Percentiles rank a stretch among this genome's conserved stretches.
phyloP scores from a whole-genome alignment of 768 basidiomycete species.

The Lentinus tigrinus region DNA sequence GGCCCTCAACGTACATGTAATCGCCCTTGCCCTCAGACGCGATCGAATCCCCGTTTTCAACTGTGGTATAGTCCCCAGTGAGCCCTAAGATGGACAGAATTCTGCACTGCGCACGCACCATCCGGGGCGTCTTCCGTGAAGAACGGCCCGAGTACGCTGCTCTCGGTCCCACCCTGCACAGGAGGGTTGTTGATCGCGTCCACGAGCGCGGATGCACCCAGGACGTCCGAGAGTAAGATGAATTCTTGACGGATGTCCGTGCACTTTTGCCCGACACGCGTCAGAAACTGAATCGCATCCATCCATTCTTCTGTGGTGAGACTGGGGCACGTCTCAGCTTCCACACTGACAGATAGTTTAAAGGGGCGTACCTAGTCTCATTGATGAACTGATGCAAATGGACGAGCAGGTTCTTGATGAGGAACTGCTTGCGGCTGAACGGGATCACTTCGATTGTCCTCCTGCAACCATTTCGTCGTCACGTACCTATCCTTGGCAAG shows the following conservation, averaged over 20 bases:
- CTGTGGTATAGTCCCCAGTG: constrained; percentile 34
- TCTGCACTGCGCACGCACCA: constrained; percentile 40
- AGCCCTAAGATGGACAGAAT: not conserved
- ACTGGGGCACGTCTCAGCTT: constrained; percentile 24
- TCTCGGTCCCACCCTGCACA: constrained; percentile 62
- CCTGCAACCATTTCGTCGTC: not conserved
- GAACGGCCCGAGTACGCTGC: constrained; percentile 81
- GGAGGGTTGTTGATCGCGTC: constrained; percentile 73
- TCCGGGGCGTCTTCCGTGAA: constrained; percentile 75
- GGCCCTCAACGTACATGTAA: constrained; percentile 79
- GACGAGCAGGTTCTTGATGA: constrained; percentile 51
- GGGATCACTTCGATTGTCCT: not conserved
- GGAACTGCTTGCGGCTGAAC: constrained; percentile 43
- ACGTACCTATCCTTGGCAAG: constrained; percentile 41
- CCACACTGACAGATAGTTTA: not conserved
- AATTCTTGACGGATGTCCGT: constrained; percentile 66
- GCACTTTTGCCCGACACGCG: constrained; percentile 69
- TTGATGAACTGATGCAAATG: constrained; percentile 75
- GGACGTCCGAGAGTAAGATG: constrained; percentile 80
- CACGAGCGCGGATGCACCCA: constrained; percentile 78
- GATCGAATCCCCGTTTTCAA: constrained; percentile 68
- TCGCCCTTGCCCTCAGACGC: constrained; percentile 87
- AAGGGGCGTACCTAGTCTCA: constrained; percentile 56
- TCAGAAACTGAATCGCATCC: constrained; percentile 76
- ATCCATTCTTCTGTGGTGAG: constrained; percentile 88